Percentiles rank a stretch among this genome's conserved stretches.
phyloP scores from a whole-genome alignment of 805 yeast genomes.

The Isabelozyma rhagii region DNA sequence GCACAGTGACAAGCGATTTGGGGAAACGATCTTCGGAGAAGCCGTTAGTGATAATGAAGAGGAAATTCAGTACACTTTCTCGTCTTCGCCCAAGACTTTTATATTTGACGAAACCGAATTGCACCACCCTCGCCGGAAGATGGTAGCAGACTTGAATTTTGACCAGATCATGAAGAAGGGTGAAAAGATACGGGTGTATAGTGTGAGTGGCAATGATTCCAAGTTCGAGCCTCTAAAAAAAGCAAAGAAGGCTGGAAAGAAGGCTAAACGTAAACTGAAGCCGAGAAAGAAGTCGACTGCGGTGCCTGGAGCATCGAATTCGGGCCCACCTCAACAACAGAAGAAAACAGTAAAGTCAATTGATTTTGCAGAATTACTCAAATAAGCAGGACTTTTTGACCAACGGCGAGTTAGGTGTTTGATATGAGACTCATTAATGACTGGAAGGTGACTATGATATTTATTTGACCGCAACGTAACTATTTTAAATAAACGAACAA shows the following conservation, averaged over 20 bases:
- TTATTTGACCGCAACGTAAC: too few species aligned
- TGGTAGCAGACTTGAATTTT: conserved; percentile 26
- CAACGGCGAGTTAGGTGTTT: neutral
- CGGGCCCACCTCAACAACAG: neutral
- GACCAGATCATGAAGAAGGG: conserved; percentile 24
- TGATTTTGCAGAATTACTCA: conserved; percentile 13
- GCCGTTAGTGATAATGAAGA: conserved; percentile 6
- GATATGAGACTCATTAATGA: too few species aligned
- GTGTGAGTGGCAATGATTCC: neutral
- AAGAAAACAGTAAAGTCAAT: conserved; percentile 15
- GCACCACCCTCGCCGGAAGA: conserved; percentile 20
- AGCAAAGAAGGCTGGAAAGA: neutral
- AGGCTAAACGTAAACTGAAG: conserved; percentile 1
- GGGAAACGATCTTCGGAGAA: neutral
- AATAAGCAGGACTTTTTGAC: neutral
- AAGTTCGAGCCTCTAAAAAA: neutral
- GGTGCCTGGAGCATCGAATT: neutral
- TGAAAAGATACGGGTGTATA: conserved; percentile 3
- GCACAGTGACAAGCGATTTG: conserved; percentile 3
- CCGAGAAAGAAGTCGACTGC: conserved; percentile 1
- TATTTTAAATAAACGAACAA: too few species aligned
- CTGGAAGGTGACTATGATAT: too few species aligned
- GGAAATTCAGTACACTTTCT: conserved; percentile 17
- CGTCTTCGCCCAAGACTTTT: conserved; percentile 24
- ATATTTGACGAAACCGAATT: conserved; percentile 14